phyloP scores from a whole-genome alignment of 2,329 filamentous ascomycete species.

The Esteya vermicola region DNA sequence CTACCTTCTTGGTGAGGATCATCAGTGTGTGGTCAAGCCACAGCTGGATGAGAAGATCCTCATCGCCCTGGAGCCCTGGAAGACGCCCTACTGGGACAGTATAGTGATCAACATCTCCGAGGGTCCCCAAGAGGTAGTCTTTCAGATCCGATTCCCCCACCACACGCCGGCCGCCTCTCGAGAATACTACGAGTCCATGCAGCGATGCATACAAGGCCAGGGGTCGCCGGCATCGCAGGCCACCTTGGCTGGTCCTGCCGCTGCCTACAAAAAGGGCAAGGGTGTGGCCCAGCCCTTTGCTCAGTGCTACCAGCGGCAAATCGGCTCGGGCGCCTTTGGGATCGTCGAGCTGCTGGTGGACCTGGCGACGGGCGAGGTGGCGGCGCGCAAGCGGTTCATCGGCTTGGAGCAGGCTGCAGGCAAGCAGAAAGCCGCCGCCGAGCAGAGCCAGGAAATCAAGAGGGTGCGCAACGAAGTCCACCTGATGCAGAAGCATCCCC shows the following conservation, averaged over 20 bases:
- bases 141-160: background rate
- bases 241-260: too few species aligned
- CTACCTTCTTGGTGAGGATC: background rate
- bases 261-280: too few species aligned
- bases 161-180: background rate
- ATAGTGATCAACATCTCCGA: background rate
- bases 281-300: background rate
- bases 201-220: background rate
- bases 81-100: background rate
- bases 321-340: background rate
- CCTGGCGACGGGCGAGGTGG: background rate
- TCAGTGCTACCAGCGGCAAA: background rate
- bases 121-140: too few species aligned
- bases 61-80: background rate
- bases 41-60: background rate
- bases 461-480: background rate
- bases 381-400: background rate
- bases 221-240: background rate
- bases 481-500: background rate
- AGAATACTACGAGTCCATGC: background rate
- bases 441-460: too few species aligned
- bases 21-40: background rate
- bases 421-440: background rate
- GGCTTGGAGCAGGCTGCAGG: too few species aligned
- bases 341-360: background rate